These are phyloP conservation scores for Quercus alba DNA, from an alignment of 306 rosid species.

Conservation along the genomic window DNA sequence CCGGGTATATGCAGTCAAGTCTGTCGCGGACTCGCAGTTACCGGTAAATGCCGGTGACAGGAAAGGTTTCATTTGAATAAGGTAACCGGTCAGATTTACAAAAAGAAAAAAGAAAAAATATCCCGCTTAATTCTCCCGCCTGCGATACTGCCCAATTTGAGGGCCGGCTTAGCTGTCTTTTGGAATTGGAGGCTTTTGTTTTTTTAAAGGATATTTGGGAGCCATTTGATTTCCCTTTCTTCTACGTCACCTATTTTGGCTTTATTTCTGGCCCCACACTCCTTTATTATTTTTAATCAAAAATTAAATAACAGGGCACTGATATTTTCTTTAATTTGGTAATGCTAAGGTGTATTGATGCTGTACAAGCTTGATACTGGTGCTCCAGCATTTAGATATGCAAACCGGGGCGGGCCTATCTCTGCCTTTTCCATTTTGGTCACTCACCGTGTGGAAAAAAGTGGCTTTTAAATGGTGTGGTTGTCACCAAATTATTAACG, in stretches of 20 bases:
- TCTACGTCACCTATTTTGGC: constrained; percentile 26
- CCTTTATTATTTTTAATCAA: background rate
- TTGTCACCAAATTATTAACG: too few relatives aligned
- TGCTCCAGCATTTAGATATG: too few relatives aligned
- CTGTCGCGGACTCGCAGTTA: background rate
- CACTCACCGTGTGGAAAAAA: too few relatives aligned
- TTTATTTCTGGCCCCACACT: constrained; percentile 8
- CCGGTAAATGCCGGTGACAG: constrained; percentile 34
- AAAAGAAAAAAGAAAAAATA: background rate
- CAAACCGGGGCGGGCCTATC: too few relatives aligned
- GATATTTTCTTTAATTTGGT: background rate
- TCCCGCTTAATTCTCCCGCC: constrained; percentile 14
- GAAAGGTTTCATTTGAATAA: background rate
- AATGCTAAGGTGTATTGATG: background rate
- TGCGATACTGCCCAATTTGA: background rate
- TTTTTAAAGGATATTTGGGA: background rate
- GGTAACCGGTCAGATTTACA: constrained; percentile 12
- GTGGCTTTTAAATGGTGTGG: too few relatives aligned
- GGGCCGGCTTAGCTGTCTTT: constrained; percentile 48
- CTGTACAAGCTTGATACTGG: background rate
- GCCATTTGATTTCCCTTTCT: background rate
- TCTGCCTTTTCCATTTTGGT: too few relatives aligned
- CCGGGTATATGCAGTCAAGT: background rate
- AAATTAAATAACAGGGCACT: background rate
- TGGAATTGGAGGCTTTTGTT: constrained; percentile 20